Evolutionary conservation across 257 asterid genomes (phyloP).

Genomic region (Solanum sparsipilum): DNA sequence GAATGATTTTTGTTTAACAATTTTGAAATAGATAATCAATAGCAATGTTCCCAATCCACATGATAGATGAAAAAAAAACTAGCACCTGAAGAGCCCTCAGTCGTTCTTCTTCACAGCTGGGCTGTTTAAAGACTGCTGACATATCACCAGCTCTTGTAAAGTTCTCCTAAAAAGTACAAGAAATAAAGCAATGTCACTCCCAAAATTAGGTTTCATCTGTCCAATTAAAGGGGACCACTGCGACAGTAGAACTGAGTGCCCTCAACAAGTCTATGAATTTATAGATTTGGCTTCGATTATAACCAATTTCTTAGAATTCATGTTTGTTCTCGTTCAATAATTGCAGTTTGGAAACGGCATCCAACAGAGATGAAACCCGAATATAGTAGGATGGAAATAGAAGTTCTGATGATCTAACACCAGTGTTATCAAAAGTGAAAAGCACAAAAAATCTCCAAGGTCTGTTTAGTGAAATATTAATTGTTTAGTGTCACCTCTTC

Average conservation of each 20-base stretch:
- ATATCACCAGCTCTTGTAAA: conserved; percentile 40
- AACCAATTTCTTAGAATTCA: background rate
- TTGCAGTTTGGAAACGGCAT: background rate
- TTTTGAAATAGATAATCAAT: background rate
- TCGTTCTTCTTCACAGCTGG: conserved; percentile 43
- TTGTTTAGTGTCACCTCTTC: background rate
- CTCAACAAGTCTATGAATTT: background rate
- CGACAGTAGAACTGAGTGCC: background rate
- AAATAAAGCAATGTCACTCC: background rate
- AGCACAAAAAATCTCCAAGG: background rate
- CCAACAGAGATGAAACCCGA: background rate
- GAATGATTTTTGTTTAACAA: background rate
- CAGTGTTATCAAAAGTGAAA: background rate
- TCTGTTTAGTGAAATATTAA: background rate
- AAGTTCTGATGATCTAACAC: background rate
- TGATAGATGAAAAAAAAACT: background rate
- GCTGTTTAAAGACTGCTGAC: conserved; percentile 65
- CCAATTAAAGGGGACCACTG: background rate
- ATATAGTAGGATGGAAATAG: background rate
- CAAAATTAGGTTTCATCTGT: background rate
- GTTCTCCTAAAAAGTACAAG: conserved; percentile 27
- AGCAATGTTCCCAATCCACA: background rate
- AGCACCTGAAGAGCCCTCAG: conserved; percentile 57
- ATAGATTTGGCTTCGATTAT: background rate
- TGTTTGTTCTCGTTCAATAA: background rate